A percentile compares a stretch with the other conserved stretches of the same genome.
These are phyloP conservation scores for Candida tetrigidarum DNA, from an alignment of 1,139 yeast species.

Conservation along the genomic window DNA sequence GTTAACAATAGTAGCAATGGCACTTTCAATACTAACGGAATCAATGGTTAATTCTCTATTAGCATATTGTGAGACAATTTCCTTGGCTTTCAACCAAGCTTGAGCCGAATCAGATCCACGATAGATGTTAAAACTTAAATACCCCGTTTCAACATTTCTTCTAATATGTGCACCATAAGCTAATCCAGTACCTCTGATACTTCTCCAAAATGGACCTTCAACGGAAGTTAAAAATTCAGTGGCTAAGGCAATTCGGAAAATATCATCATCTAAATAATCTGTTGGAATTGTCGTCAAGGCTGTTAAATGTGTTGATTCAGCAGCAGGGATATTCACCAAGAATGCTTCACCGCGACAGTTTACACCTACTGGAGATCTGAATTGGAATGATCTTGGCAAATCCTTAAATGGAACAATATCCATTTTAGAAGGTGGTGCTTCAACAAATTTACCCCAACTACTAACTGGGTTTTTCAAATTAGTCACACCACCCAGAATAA, in stretches of 20 bases:
- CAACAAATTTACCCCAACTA: constrained; percentile 59
- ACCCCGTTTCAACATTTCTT: constrained; percentile 68
- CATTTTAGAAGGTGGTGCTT: constrained; percentile 12
- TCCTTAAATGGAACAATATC: constrained; percentile 23
- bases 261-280: constrained; percentile 67
- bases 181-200: constrained; percentile 92
- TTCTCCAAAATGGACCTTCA: constrained; percentile 98
- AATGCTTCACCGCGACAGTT: constrained; percentile 59
- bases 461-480: constrained; percentile 57
- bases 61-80: constrained; percentile 66
- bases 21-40: constrained; percentile 62
- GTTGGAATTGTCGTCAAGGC: constrained; percentile 66
- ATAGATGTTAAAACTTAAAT: constrained; percentile 66
- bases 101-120: constrained; percentile 84
- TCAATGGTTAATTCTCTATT: constrained; percentile 60
- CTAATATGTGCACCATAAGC: constrained; percentile 85
- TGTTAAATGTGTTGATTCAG: constrained; percentile 81
- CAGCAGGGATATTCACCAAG: constrained; percentile 78
- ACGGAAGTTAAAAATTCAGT: constrained; percentile 80
- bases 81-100: constrained; percentile 70
- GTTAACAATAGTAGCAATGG: constrained; percentile 76
- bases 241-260: constrained; percentile 72
- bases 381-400: constrained; percentile 58
- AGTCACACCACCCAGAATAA: constrained; percentile 71
- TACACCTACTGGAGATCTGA: constrained; percentile 61